Evolutionary conservation across 768 basidiomycete species (phyloP).

Genomic region (Amanita rimosa): DNA sequence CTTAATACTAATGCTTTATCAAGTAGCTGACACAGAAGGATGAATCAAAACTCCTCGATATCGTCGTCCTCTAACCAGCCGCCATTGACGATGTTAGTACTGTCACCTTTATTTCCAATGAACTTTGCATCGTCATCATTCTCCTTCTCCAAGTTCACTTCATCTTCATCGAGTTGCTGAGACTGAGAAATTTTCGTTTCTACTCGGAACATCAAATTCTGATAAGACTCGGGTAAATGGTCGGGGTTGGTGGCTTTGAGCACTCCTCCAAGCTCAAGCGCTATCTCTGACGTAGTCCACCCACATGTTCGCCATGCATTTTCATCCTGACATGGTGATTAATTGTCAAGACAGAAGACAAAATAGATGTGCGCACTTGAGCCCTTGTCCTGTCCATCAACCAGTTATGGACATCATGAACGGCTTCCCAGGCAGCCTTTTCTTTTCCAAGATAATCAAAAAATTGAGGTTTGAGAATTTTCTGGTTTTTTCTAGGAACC

Average conservation of each 20-base stretch:
- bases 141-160: constrained; percentile 14
- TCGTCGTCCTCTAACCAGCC: constrained; percentile 52
- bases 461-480: constrained; percentile 78
- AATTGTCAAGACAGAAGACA: not conserved
- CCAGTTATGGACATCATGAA: constrained; percentile 51
- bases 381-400: constrained; percentile 22
- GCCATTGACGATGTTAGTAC: constrained; percentile 22
- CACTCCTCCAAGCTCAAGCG: constrained; percentile 47
- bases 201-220: constrained; percentile 32
- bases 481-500: constrained; percentile 68
- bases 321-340: constrained; percentile 9
- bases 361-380: constrained; percentile 8
- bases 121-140: constrained; percentile 7
- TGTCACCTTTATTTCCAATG: constrained; percentile 13
- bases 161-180: constrained; percentile 24
- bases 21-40: not conserved
- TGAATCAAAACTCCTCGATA: constrained; percentile 36
- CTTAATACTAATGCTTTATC: not conserved
- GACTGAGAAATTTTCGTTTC: not conserved
- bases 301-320: constrained; percentile 21
- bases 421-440: constrained; percentile 48
- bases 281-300: constrained; percentile 43
- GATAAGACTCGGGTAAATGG: constrained; percentile 24
- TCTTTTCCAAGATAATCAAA: constrained; percentile 54
- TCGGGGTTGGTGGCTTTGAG: constrained; percentile 35